phyloP scores from a whole-genome alignment of 2,329 filamentous ascomycete genomes.

The Cordyceps tenuipes region DNA sequence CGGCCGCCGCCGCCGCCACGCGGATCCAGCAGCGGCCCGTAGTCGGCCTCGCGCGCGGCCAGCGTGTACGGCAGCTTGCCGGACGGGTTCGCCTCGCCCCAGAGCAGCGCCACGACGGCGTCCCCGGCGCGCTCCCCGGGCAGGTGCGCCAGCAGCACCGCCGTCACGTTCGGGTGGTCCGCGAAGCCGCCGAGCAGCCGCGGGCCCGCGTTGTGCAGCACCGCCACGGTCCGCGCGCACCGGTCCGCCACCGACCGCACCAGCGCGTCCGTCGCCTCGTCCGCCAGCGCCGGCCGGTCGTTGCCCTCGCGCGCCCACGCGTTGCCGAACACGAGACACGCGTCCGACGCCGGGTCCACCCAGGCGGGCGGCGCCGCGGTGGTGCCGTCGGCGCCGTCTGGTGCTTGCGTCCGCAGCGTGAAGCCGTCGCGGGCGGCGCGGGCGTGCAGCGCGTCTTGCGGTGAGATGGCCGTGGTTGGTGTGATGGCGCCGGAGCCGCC shows the following conservation, averaged over 20 bases:
- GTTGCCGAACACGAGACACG: constrained; percentile 62
- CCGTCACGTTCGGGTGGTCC: constrained; percentile 56
- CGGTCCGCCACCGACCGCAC: constrained; percentile 48
- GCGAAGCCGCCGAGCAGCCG: constrained; percentile 53
- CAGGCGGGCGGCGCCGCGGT: constrained; percentile 37
- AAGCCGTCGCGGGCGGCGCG: constrained; percentile 48
- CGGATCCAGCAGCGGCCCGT: constrained; percentile 36
- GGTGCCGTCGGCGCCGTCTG: too few relatives aligned
- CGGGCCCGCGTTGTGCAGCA: constrained; percentile 56
- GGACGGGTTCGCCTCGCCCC: constrained; percentile 47
- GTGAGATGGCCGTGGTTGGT: constrained; percentile 40
- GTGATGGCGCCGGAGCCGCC: constrained; percentile 42
- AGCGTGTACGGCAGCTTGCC: constrained; percentile 56
- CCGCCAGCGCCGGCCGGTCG: constrained; percentile 51
- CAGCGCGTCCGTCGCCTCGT: constrained; percentile 55
- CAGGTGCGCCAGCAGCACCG: constrained; percentile 54
- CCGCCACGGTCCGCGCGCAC: constrained; percentile 55
- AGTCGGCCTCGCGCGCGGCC: constrained; percentile 47
- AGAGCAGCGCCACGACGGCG: constrained; percentile 47
- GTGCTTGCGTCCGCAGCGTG: too few relatives aligned
- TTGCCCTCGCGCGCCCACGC: constrained; percentile 66
- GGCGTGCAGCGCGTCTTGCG: constrained; percentile 45
- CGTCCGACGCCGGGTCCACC: constrained; percentile 40
- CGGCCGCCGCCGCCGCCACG: constrained; percentile 18
- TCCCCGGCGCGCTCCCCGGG: constrained; percentile 56